Conservation (phyloP, 2,329 filamentous ascomycete species). For the Cadophora luteo-olivacea region DNA sequence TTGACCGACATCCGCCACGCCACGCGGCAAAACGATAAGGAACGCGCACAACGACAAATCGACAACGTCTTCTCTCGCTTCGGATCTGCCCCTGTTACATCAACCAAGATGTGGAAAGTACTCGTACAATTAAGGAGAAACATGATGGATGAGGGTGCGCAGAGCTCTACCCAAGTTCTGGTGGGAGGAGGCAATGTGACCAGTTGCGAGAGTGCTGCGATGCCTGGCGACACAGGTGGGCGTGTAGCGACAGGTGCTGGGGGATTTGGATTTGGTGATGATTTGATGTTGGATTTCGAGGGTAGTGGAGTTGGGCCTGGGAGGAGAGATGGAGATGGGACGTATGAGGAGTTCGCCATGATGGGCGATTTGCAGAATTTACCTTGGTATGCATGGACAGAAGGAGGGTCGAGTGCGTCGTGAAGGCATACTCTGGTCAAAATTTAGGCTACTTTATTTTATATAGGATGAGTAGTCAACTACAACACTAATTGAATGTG, state of each 20-base stretch:
- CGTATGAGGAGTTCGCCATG: background rate
- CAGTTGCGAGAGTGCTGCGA: background rate
- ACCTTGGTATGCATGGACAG: conserved; percentile 10
- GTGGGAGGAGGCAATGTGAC: background rate
- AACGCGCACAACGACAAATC: conserved; percentile 27
- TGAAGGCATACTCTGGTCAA: background rate
- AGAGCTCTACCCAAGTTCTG: background rate
- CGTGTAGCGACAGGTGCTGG: background rate
- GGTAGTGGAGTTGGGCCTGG: background rate
- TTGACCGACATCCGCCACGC: conserved; percentile 24
- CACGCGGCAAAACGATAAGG: conserved; percentile 22
- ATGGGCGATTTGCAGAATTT: background rate
- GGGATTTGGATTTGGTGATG: conserved; percentile 18
- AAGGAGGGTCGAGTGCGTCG: background rate
- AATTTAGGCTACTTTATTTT: background rate
- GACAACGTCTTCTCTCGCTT: conserved; percentile 25
- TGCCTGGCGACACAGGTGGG: conserved; percentile 4
- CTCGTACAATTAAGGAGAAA: conserved; percentile 26
- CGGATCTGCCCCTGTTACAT: conserved; percentile 14
- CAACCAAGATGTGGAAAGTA: conserved; percentile 30
- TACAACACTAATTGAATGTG: background rate
- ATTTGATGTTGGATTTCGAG: conserved; percentile 28
- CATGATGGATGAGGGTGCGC: conserved; percentile 11
- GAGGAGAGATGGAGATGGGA: background rate
- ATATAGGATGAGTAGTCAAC: background rate